Percentiles rank a stretch among this genome's conserved stretches.
Evolutionary conservation across 352 stramenopile species (phyloP).

Genomic region (Globisporangium nunn): DNA sequence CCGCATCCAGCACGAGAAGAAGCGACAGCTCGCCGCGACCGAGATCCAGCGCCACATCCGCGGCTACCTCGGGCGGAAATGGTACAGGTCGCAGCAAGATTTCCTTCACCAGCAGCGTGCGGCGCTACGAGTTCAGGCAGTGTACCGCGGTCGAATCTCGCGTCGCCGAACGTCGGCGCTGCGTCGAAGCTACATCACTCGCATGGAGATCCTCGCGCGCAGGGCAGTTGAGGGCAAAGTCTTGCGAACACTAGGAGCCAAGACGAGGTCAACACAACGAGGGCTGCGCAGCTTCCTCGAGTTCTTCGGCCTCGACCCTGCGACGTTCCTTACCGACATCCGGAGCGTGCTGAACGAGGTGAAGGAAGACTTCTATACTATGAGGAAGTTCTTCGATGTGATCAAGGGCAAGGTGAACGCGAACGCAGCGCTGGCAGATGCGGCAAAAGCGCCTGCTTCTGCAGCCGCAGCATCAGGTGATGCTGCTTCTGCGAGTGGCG

Average conservation of each 20-base stretch:
- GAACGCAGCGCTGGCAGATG: constrained; percentile 18
- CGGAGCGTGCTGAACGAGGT: constrained; percentile 57
- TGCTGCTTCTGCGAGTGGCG: neutral
- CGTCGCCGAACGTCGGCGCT: constrained; percentile 55
- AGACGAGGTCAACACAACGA: constrained; percentile 49
- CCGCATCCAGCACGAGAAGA: constrained; percentile 33
- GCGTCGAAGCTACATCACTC: constrained; percentile 61
- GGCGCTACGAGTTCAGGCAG: constrained; percentile 47
- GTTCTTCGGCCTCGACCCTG: constrained; percentile 71
- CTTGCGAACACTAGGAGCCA: constrained; percentile 47
- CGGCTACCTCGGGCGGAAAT: constrained; percentile 42
- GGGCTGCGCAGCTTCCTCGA: constrained; percentile 57
- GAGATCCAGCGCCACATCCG: constrained; percentile 70
- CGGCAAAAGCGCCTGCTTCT: constrained; percentile 9
- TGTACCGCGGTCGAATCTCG: constrained; percentile 68
- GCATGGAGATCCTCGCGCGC: constrained; percentile 65
- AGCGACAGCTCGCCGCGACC: constrained; percentile 38
- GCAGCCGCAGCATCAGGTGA: neutral
- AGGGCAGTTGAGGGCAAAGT: constrained; percentile 55
- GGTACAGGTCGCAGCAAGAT: constrained; percentile 51
- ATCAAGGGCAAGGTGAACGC: constrained; percentile 50
- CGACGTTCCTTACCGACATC: constrained; percentile 69
- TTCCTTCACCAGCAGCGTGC: constrained; percentile 40
- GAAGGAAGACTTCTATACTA: constrained; percentile 52
- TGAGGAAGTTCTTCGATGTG: constrained; percentile 56